These are phyloP conservation scores for Rubroboletus pulcherrimus DNA, from an alignment of 768 basidiomycete species.

Conservation along the genomic window DNA sequence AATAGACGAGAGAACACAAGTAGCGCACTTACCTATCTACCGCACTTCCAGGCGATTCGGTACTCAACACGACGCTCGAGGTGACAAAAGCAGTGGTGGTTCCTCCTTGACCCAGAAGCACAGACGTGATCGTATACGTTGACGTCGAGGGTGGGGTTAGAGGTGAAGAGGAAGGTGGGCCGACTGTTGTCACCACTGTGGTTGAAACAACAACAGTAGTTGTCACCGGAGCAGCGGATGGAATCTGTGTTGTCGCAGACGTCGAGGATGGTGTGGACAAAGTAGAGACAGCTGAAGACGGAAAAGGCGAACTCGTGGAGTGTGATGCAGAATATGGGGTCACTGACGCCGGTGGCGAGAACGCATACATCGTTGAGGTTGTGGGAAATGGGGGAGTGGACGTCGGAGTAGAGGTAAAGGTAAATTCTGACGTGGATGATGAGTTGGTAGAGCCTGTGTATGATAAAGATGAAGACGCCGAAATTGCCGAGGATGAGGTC, in stretches of 20 bases:
- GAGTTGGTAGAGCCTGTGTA: background rate
- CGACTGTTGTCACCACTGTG: conserved; percentile 10
- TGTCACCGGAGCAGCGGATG: background rate
- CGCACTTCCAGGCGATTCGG: conserved; percentile 2
- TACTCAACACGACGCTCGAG: conserved; percentile 24
- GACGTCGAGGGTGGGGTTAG: conserved; percentile 8
- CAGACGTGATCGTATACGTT: conserved; percentile 20
- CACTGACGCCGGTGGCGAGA: background rate
- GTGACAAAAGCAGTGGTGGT: conserved; percentile 18
- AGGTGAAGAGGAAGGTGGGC: background rate
- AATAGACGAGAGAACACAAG: background rate
- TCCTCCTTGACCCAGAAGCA: conserved; percentile 10
- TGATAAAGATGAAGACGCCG: background rate
- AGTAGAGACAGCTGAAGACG: background rate
- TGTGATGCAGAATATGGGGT: background rate
- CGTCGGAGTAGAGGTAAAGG: background rate
- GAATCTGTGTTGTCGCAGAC: background rate
- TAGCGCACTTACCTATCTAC: conserved; percentile 15
- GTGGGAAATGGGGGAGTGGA: background rate
- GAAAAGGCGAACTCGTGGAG: background rate
- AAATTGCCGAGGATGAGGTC: background rate
- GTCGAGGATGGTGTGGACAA: background rate
- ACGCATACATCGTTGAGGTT: background rate
- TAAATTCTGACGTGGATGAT: background rate
- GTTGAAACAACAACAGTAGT: conserved; percentile 15